Base-by-base conservation (phyloP, 805 yeast genomes). In the Scheffersomyces amazonensis region DNA sequence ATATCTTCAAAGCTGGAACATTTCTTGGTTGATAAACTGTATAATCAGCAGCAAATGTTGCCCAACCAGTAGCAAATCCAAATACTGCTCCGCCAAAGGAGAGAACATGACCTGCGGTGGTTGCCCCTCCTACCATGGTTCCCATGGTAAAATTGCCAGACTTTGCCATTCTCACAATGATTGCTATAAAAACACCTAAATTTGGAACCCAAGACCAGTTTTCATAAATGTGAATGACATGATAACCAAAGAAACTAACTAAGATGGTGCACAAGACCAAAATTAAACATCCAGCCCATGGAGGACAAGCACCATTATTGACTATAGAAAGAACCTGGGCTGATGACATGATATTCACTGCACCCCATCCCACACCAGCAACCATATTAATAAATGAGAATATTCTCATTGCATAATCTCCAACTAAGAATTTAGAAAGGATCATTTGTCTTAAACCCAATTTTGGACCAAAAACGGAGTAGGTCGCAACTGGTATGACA, bases 351-450 rank as follows among this genome's bases (percentile, higher is more conserved):
- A 86, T 87, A 64, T 90, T 90, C 32, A 88, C 91, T 8, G 96
- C 87, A 63, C 93, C 86, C 96, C 96, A 90, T 51, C 97, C 96
- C 39, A 88, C 79, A 75, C 96, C 87, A 18, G 96, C 90, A 45
- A 90, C 62, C 53, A 81, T 76, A 56, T 88, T 88, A 58, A 90
- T 70, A 32, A 83, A 60, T 8, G 95, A 82, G 54, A 87, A 83
- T 41, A 88, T 72, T 59, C 95, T 77, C 64, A 85, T 81, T 32
- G 84, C 82, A 22, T 69, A 57, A 61, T 83, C 80, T 46, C 97
- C 97, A 45, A 81, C 73, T 50, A 88, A 73, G 62, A 72, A 89
- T 49, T 91, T 76, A 9, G 95, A 80, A 40, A 89, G 55, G 25
- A 87, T 73, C 86, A 88, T 83, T 61, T 89, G 96, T 64, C 97